Conservation (phyloP, 768 basidiomycete genomes). For the Leccinum pellstonianum region DNA sequence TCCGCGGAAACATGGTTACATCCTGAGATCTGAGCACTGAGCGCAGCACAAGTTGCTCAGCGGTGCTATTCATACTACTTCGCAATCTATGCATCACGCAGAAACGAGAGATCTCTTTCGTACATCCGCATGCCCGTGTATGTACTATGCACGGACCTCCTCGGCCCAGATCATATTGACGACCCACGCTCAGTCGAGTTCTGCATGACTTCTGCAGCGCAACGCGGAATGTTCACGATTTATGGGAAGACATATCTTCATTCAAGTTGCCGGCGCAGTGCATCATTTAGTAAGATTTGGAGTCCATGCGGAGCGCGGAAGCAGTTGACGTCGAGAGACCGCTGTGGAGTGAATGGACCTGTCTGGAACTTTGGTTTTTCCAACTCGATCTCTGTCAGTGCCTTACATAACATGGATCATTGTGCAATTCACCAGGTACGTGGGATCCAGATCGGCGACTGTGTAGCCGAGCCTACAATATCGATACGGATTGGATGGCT, state of each 20-base stretch:
- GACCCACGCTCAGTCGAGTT: background rate
- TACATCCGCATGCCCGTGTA: background rate
- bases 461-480: background rate
- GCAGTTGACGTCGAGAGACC: background rate
- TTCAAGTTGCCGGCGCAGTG: background rate
- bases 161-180: background rate
- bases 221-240: background rate
- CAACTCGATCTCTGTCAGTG: background rate
- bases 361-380: background rate
- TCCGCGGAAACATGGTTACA: background rate
- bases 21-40: background rate
- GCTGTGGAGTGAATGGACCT: no score
- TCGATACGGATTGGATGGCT: background rate
- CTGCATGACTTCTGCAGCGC: background rate
- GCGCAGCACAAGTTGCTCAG: background rate
- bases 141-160: background rate
- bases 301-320: background rate
- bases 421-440: background rate
- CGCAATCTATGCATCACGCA: background rate
- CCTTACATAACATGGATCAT: background rate
- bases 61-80: background rate
- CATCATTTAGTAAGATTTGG: background rate
- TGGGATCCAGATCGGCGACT: background rate
- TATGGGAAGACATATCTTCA: background rate
- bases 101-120: background rate